These are phyloP conservation scores for Suhomyces bribrorum DNA, from an alignment of 1,139 yeast genomes.

Conservation along the genomic window DNA sequence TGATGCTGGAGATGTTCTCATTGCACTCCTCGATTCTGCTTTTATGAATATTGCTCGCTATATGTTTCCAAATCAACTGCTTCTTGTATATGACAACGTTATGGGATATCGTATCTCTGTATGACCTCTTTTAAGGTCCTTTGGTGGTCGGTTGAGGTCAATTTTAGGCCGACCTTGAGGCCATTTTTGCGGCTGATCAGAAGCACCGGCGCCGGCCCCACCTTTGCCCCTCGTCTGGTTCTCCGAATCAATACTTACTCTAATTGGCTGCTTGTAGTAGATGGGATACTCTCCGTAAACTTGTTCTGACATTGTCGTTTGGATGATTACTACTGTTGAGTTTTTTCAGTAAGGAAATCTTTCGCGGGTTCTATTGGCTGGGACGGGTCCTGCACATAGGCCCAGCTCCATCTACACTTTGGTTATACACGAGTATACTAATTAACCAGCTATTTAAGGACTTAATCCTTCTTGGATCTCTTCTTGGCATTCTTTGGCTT, in stretches of 20 bases:
- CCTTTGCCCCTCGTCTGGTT: neutral
- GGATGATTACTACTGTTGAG: slow-evolving; percentile 1
- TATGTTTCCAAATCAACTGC: too few relatives aligned
- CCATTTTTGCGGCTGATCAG: too few relatives aligned
- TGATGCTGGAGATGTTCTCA: too few relatives aligned
- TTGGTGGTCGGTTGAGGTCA: too few relatives aligned
- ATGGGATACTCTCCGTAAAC: slow-evolving; percentile 60
- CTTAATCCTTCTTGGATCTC: slow-evolving; percentile 11
- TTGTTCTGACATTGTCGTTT: slow-evolving; percentile 26
- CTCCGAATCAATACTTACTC: slow-evolving; percentile 44
- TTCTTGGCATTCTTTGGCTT: slow-evolving; percentile 18
- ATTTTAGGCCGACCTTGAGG: too few relatives aligned
- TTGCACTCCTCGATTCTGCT: too few relatives aligned
- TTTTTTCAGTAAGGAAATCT: slow-evolving; percentile 10
- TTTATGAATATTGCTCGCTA: too few relatives aligned
- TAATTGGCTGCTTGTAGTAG: slow-evolving; percentile 62
- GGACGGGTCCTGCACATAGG: slow-evolving; percentile 6
- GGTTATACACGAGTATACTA: neutral
- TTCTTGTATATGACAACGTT: too few relatives aligned
- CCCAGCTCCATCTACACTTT: neutral
- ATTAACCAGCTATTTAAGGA: neutral
- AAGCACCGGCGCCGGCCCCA: neutral
- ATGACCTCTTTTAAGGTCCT: too few relatives aligned
- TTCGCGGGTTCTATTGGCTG: slow-evolving; percentile 12
- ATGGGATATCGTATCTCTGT: too few relatives aligned